phyloP scores from a whole-genome alignment of 192 early-diverging fungal genomes.

The Mortierella hygrophila region DNA sequence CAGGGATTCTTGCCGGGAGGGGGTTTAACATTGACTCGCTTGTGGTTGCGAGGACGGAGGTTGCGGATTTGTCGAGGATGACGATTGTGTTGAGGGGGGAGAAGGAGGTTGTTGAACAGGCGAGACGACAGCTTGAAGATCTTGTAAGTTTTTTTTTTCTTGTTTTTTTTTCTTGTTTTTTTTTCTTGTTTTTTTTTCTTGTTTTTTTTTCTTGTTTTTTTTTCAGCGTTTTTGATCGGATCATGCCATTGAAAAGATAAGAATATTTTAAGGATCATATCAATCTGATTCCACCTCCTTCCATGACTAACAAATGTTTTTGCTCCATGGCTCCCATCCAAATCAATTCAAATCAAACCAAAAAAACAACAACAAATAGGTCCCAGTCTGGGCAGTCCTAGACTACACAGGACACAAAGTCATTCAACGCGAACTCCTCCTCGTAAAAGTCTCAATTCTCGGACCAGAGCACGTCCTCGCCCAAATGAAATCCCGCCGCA shows the following conservation, averaged over 20 bases:
- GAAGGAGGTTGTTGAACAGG: slow-evolving; percentile 87
- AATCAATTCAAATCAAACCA: background rate
- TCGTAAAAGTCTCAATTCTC: slow-evolving; percentile 93
- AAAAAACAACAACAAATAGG: slow-evolving; percentile 32
- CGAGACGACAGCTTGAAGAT: slow-evolving; percentile 93
- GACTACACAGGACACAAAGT: slow-evolving; percentile 91
- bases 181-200: background rate
- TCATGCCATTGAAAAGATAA: too few relatives aligned
- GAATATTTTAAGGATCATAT: too few relatives aligned
- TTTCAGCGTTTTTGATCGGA: too few relatives aligned
- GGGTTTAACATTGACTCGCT: slow-evolving; percentile 98
- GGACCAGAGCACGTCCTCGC: slow-evolving; percentile 71
- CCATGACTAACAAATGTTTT: too few relatives aligned
- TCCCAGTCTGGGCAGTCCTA: slow-evolving; percentile 96
- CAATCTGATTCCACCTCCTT: too few relatives aligned
- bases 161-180: background rate
- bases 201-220: background rate
- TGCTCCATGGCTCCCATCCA: too few relatives aligned
- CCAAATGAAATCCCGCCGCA: slow-evolving; percentile 52
- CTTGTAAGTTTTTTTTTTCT: slow-evolving; percentile 68
- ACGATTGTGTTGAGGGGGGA: slow-evolving; percentile 93
- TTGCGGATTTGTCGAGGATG: slow-evolving; percentile 91
- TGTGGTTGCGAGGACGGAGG: slow-evolving; percentile 96
- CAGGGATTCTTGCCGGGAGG: slow-evolving; percentile 92
- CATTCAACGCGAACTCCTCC: slow-evolving; percentile 91